These are phyloP conservation scores for Microdochium bolleyi DNA, from an alignment of 2,329 filamentous ascomycete genomes.

Conservation along the genomic window DNA sequence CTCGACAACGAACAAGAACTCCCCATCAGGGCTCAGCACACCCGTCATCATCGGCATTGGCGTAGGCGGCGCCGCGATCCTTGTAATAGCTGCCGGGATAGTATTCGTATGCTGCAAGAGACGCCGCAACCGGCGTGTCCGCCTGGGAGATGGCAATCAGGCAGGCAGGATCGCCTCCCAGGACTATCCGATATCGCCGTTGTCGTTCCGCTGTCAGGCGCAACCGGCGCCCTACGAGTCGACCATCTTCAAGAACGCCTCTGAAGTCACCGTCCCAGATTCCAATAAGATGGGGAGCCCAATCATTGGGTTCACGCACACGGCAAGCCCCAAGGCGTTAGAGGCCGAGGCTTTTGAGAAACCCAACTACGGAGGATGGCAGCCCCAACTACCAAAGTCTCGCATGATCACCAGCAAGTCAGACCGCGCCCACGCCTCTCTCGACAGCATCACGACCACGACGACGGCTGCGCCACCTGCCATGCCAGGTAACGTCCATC, in stretches of 20 bases:
- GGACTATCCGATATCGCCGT: constrained; percentile 31
- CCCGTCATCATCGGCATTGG: constrained; percentile 35
- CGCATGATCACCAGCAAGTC: constrained; percentile 1
- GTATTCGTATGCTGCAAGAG: constrained; percentile 37
- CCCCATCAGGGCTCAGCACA: constrained; percentile 19
- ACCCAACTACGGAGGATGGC: constrained; percentile 1
- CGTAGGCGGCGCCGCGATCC: constrained; percentile 26
- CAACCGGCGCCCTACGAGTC: constrained; percentile 31
- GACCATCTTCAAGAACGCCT: constrained; percentile 20
- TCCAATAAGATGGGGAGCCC: constrained; percentile 13
- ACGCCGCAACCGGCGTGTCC: constrained; percentile 26
- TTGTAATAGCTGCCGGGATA: constrained; percentile 29
- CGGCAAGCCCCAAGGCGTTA: constrained; percentile 8
- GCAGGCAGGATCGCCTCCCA: constrained; percentile 9
- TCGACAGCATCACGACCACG: constrained; percentile 12
- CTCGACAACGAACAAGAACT: constrained; percentile 5
- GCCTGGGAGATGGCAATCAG: constrained; percentile 13
- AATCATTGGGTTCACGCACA: constrained; percentile 12
- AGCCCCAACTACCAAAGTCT: constrained; percentile 3
- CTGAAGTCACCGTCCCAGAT: constrained; percentile 14
- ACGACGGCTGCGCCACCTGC: constrained; percentile 5
- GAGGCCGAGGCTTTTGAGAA: constrained; percentile 4
- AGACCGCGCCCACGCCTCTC: constrained; percentile 4
- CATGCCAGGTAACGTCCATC: constrained; percentile 18
- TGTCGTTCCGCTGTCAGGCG: constrained; percentile 44